phyloP scores from a whole-genome alignment of 768 basidiomycete species.

The Bullera alba region DNA sequence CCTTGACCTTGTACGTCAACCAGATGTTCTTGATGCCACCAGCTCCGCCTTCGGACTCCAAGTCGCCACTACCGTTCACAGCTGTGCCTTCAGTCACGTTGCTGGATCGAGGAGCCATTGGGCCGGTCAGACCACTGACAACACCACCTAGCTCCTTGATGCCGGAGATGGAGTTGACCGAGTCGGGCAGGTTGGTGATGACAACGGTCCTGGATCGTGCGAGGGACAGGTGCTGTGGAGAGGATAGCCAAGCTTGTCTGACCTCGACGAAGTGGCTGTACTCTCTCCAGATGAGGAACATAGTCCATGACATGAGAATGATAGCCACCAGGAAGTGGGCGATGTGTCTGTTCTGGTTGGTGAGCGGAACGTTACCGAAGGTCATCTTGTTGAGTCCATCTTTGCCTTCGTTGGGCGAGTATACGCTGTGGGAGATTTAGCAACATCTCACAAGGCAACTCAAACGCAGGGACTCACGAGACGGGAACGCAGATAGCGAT shows the following conservation, averaged over 20 bases:
- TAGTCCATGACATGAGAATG: slow-evolving; percentile 42
- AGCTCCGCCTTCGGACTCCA: too few relatives aligned
- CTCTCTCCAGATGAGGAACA: slow-evolving; percentile 41
- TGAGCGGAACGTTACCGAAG: slow-evolving; percentile 42
- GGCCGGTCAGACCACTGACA: slow-evolving; percentile 21
- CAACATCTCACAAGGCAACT: background rate
- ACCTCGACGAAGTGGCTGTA: slow-evolving; percentile 43
- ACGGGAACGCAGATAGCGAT: slow-evolving; percentile 42
- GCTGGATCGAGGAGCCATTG: slow-evolving; percentile 7
- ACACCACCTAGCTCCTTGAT: slow-evolving; percentile 34
- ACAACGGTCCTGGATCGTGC: slow-evolving; percentile 43
- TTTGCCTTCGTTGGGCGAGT: slow-evolving; percentile 25
- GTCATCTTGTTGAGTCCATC: slow-evolving; percentile 42
- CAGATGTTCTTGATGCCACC: slow-evolving; percentile 39
- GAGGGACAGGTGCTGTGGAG: slow-evolving; percentile 38
- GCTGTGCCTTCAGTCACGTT: slow-evolving; percentile 12
- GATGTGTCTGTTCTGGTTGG: slow-evolving; percentile 32
- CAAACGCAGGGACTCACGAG: slow-evolving; percentile 23
- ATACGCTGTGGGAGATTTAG: slow-evolving; percentile 23
- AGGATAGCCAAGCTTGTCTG: slow-evolving; percentile 44
- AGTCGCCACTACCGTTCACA: slow-evolving; percentile 6
- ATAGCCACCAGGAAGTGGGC: slow-evolving; percentile 43
- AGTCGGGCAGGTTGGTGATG: slow-evolving; percentile 40
- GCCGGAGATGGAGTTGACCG: slow-evolving; percentile 31
- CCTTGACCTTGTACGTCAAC: slow-evolving; percentile 42